Evolutionary conservation across 2,329 filamentous ascomycete genomes (phyloP).

Genomic region (Trichoderma oligosporum): DNA sequence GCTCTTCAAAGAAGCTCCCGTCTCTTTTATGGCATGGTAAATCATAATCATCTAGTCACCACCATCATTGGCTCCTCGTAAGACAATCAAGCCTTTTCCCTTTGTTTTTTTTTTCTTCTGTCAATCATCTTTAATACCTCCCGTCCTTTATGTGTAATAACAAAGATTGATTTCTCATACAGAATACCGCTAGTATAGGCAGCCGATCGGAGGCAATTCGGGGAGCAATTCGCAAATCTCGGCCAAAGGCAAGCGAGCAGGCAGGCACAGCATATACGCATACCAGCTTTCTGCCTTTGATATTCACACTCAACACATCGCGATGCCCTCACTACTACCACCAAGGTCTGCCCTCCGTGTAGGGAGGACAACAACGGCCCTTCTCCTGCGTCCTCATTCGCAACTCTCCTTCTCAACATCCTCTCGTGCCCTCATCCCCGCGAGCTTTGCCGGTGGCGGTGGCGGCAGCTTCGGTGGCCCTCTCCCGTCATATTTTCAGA

Average conservation of each 20-base stretch:
- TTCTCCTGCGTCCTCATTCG: slow-evolving; percentile 12
- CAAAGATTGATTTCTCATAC: neutral
- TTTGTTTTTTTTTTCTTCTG: neutral
- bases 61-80: neutral
- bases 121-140: neutral
- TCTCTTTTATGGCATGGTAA: neutral
- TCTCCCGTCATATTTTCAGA: slow-evolving; percentile 75
- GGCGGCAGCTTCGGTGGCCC: slow-evolving; percentile 26
- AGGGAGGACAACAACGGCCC: slow-evolving; percentile 4
- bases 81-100: neutral
- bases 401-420: slow-evolving; percentile 32
- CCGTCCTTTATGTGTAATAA: neutral
- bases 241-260: neutral
- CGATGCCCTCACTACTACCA: slow-evolving; percentile 31
- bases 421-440: slow-evolving; percentile 31
- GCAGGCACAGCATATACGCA: neutral
- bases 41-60: neutral
- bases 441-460: slow-evolving; percentile 28
- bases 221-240: neutral
- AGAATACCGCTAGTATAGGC: neutral
- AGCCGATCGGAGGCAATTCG: neutral
- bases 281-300: neutral
- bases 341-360: slow-evolving; percentile 31
- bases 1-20: slow-evolving; percentile 6
- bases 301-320: neutral